Base-by-base conservation (phyloP, 495 filamentous ascomycete genomes). In the Peziza echinospora region DNA sequence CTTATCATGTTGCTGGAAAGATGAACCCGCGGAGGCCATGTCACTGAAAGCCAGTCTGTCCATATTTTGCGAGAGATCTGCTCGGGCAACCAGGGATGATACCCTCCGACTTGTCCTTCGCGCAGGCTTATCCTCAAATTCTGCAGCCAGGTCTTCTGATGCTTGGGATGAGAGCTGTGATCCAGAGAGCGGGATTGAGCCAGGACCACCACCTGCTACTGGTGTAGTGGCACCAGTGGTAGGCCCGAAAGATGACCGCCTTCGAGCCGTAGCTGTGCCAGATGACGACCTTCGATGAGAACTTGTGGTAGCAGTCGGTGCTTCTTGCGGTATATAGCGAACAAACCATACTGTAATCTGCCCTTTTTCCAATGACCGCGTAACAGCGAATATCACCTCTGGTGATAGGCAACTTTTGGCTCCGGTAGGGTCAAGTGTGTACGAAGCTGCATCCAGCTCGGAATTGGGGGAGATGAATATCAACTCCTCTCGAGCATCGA, bases 21-120 rank as follows among this genome's bases (percentile, higher is more conserved):
- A 37, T 11, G 30, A 37, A 13, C 30, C 30, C 6, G 30, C 30
- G 19, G 30, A 37, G 30, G 30, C 30, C 30, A 37, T 37, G 3
- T 37, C 30, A 17, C 30, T 37, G 6, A 37, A 37, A 13, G 30
- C 30, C 13, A 37, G 30, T 5, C 30, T 37, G 41, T 43, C 41
- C 21, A 43, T 22, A 40, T 56, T 74, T 21, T 67, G 77, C 0
- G 83, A 87, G 10, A 94, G 65, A 57, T 96, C 87, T 19, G 85
- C 79, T 52, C 87, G 71, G n/a, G 89, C 82, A 45, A 96, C 71
- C 49, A 96, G 67, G 26, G 89, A 94, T 61, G 89, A 96, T 19
- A 96, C 84, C 24, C 89, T 71, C 24, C 89, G 71, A 10, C 84
- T 89, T 37, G 83, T 76, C 60, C 81, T 76, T 19, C 73, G 67